Conservation (phyloP, 1,284 basidiomycete genomes). For the Jaminaea rosea region DNA sequence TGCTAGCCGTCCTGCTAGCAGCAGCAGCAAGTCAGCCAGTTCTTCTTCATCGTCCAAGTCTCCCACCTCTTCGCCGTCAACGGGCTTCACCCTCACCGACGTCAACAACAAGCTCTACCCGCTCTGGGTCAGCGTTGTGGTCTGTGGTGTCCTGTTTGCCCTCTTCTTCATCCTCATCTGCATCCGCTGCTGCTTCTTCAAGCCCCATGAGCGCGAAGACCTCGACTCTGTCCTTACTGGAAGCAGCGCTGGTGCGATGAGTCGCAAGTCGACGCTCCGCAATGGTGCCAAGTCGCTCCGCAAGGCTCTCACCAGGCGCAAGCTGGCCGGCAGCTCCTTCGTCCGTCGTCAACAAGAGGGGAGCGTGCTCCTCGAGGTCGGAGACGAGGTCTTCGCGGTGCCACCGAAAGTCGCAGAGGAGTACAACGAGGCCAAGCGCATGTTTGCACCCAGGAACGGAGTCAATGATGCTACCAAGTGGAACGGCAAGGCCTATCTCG, state of each 20-base stretch:
- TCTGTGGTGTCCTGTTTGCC: not conserved
- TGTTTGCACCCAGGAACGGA: too few species aligned
- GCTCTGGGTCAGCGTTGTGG: conserved; percentile 10
- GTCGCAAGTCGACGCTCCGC: not conserved
- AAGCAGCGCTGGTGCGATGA: not conserved
- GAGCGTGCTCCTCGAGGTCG: conserved; percentile 26
- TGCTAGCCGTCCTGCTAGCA: too few species aligned
- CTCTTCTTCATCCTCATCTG: not conserved
- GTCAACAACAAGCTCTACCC: conserved; percentile 22
- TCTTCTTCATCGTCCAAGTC: too few species aligned
- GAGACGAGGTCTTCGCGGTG: conserved; percentile 30
- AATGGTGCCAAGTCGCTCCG: conserved; percentile 6
- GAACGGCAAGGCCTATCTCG: not conserved
- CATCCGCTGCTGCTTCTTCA: not conserved
- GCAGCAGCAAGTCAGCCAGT: not conserved
- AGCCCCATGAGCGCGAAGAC: not conserved
- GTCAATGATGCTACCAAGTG: too few species aligned
- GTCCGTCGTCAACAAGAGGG: conserved; percentile 17
- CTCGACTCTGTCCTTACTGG: conserved; percentile 3
- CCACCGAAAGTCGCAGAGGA: conserved; percentile 20
- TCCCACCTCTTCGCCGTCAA: not conserved
- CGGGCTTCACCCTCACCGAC: not conserved
- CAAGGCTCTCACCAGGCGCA: conserved; percentile 18
- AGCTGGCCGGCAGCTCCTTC: conserved; percentile 16
- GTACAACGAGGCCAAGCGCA: conserved; percentile 9